Conservation (phyloP, 164 flowering plant genomes). For the Malania oleifera region DNA sequence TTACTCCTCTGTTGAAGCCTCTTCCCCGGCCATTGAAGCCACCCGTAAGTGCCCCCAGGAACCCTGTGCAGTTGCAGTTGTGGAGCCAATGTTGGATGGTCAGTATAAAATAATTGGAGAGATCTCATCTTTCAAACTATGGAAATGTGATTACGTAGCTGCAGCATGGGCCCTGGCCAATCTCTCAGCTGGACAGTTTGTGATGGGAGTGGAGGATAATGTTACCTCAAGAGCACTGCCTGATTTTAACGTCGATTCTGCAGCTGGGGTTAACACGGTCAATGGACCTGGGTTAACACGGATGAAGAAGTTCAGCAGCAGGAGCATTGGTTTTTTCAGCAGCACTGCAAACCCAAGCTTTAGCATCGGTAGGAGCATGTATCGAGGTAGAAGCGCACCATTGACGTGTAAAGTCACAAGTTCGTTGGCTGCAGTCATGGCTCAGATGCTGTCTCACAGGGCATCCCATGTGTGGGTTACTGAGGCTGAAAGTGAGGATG, state of each 20-base stretch:
- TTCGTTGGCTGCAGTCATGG: slow-evolving; percentile 96
- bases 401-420: slow-evolving; percentile 76
- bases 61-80: slow-evolving; percentile 78
- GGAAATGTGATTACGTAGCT: slow-evolving; percentile 86
- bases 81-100: slow-evolving; percentile 50
- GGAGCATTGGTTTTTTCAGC: slow-evolving; percentile 75
- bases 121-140: slow-evolving; percentile 76
- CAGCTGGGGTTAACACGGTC: slow-evolving; percentile 16
- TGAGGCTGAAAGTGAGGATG: slow-evolving; percentile 63
- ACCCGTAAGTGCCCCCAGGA: slow-evolving; percentile 45
- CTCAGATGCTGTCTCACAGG: slow-evolving; percentile 94
- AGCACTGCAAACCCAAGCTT: slow-evolving; percentile 35
- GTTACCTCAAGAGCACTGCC: slow-evolving; percentile 29
- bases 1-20: slow-evolving; percentile 54
- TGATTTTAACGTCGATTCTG: slow-evolving; percentile 26
- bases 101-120: slow-evolving; percentile 76
- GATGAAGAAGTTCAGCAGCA: slow-evolving; percentile 58
- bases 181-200: slow-evolving; percentile 87
- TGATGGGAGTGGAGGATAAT: slow-evolving; percentile 90
- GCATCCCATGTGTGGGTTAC: slow-evolving; percentile 97
- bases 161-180: slow-evolving; percentile 98
- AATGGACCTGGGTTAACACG: slow-evolving; percentile 26
- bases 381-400: slow-evolving; percentile 85
- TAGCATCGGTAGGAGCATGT: slow-evolving; percentile 64
- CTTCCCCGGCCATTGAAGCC: slow-evolving; percentile 58